Conservation (phyloP, 352 stramenopile species). For the Phytophthora pluvialis region DNA sequence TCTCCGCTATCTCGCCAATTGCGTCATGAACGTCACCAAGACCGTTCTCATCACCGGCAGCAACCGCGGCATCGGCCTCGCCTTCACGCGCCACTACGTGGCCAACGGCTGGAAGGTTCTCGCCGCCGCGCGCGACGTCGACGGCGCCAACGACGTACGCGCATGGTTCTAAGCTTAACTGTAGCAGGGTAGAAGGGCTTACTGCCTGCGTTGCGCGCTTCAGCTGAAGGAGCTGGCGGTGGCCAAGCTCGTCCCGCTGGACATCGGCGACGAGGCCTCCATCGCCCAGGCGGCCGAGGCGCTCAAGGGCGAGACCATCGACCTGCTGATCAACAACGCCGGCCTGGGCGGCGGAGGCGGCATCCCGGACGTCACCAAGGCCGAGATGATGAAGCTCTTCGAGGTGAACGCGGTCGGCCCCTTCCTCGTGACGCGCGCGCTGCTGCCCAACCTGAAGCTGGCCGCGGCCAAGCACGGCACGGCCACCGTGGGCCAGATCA, state of each 20-base stretch:
- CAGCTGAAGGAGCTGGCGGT: constrained; percentile 36
- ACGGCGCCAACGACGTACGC: constrained; percentile 42
- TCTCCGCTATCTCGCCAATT: too few species aligned
- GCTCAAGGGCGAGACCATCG: constrained; percentile 55
- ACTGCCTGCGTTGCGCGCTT: constrained; percentile 8
- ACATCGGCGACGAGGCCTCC: constrained; percentile 42
- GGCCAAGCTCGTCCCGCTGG: constrained; percentile 38
- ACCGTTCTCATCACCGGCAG: constrained; percentile 68
- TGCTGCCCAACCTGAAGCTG: constrained; percentile 55
- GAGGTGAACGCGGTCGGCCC: constrained; percentile 67
- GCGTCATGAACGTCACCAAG: constrained; percentile 36
- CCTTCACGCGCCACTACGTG: constrained; percentile 53
- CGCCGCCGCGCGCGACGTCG: constrained; percentile 48
- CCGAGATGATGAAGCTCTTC: constrained; percentile 60
- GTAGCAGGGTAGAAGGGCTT: too few species aligned
- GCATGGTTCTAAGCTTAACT: too few species aligned
- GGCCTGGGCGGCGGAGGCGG: constrained; percentile 45
- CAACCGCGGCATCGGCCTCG: constrained; percentile 62
- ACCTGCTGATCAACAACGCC: constrained; percentile 73
- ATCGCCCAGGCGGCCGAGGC: constrained; percentile 43
- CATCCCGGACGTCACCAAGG: constrained; percentile 49
- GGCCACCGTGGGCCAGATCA: constrained; percentile 53
- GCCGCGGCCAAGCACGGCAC: constrained; percentile 34
- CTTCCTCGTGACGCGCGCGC: constrained; percentile 59
- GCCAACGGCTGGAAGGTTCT: constrained; percentile 59